Evolutionary conservation across 2,329 filamentous ascomycete species (phyloP).

Genomic region (Apiospora pterosperma): DNA sequence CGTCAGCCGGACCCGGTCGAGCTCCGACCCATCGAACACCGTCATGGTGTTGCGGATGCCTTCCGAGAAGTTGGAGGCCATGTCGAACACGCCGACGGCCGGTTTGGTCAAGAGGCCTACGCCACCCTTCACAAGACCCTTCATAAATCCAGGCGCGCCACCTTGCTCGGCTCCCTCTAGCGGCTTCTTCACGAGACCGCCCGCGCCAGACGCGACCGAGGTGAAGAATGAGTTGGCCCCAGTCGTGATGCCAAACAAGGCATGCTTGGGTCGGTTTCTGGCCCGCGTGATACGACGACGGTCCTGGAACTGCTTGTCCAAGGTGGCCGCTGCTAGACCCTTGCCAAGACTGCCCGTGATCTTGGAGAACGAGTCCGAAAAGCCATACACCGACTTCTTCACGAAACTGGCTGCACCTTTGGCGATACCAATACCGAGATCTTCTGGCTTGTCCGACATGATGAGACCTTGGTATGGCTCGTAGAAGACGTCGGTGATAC

Average conservation of each 20-base stretch:
- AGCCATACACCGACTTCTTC: conserved; percentile 97
- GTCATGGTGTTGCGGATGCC: conserved; percentile 98
- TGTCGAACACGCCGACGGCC: conserved; percentile 92
- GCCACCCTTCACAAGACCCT: conserved; percentile 93
- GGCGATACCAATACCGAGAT: conserved; percentile 90
- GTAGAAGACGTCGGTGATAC: conserved; percentile 97
- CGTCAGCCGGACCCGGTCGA: conserved; percentile 90
- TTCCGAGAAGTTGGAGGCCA: conserved; percentile 95
- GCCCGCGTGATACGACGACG: conserved; percentile 89
- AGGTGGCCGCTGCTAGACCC: conserved; percentile 87
- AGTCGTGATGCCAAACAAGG: conserved; percentile 90
- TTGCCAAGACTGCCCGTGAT: conserved; percentile 97
- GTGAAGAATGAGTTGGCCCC: conserved; percentile 94
- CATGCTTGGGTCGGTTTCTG: conserved; percentile 93
- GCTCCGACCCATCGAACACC: conserved; percentile 90
- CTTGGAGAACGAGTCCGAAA: conserved; percentile 96
- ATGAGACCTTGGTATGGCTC: conserved; percentile 98
- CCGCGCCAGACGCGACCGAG: conserved; percentile 89
- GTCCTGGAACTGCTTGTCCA: conserved; percentile 99
- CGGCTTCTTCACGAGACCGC: conserved; percentile 88
- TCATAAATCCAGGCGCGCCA: conserved; percentile 90
- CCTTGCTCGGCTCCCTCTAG: conserved; percentile 95
- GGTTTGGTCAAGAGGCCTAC: conserved; percentile 95
- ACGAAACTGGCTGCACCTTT: conserved; percentile 96
- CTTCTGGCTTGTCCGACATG: conserved; percentile 91